Evolutionary conservation across 345 rosid species (phyloP).

Genomic region (Anacardium occidentale): DNA sequence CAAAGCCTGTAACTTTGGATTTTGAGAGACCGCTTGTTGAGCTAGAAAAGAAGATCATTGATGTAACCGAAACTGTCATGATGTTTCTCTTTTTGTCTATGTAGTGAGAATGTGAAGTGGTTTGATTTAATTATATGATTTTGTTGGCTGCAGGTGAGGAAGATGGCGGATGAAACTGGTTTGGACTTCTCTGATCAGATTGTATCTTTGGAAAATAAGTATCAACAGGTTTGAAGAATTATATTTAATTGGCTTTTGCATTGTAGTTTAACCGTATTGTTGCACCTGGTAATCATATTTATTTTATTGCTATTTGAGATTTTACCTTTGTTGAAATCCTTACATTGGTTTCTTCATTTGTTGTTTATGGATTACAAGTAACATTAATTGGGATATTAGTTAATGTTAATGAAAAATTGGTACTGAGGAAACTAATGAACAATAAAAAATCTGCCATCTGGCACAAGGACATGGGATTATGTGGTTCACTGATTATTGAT

Average conservation of each 20-base stretch:
- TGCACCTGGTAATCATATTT: background rate
- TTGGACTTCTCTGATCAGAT: constrained; percentile 91
- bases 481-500: background rate
- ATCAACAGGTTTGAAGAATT: constrained; percentile 59
- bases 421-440: background rate
- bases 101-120: background rate
- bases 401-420: background rate
- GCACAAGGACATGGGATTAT: background rate
- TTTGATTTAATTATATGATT: constrained; percentile 10
- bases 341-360: background rate
- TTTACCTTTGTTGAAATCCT: background rate
- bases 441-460: background rate
- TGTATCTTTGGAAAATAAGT: constrained; percentile 65
- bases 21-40: constrained; percentile 88
- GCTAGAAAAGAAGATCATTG: constrained; percentile 80
- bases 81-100: constrained; percentile 2
- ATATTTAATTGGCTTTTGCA: background rate
- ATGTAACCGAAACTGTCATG: constrained; percentile 38
- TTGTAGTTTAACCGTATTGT: background rate
- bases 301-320: background rate
- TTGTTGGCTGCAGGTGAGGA: constrained; percentile 67
- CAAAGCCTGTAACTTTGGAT: constrained; percentile 76
- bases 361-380: background rate
- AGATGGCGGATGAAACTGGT: constrained; percentile 92
- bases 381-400: background rate